Evolutionary conservation across 768 basidiomycete species (phyloP), one percentile per base, ranked within the genome.

Genomic region (Tylopilus subfusipes): DNA sequence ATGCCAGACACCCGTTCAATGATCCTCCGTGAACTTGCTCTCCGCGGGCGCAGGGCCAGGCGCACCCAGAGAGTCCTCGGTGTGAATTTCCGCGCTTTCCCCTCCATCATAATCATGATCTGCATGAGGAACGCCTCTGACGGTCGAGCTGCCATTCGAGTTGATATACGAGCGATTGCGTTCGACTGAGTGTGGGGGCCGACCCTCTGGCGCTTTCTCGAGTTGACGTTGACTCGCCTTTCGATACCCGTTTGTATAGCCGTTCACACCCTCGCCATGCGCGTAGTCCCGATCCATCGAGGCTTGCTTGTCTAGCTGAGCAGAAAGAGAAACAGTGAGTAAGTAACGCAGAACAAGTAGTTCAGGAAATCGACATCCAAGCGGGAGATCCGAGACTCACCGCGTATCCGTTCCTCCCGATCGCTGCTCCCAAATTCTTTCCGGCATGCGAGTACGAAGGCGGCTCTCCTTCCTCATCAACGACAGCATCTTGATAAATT

Each of bases 171-270:
- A 48, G 27, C 29, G 52, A 38, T 21, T 24, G 5, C 22, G 50
- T 25, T 45, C 53, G 36, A 18, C 21, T 8, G 50, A 33, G 53
- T 72, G 77, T 12, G 76, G 78, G 11, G 57, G 40, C 19, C 77
- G 76, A 7, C 81, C 82, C 63, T 84, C 86, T 0, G 87, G 85
- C 11, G 87, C 85, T 71, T 89, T 88, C 67, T 88, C 89, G 70
- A 82, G 78, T 63, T 82, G 84, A 43, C 88, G 81, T 61, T 78
- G 75, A 63, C 81, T 85, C 22, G 77, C 73, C 46, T 76, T 72
- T 39, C 79, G 74, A 66, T 42, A 76, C 58, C 31, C 55, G 14
- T 60, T 57, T 19, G 34, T 42, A 42, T 40, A 40, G 22, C 56
- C 54, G 8, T 52, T 53, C 33, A 34, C 11, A 12, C 31, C 38